These are phyloP conservation scores for Ceratobasidium sp. DNA, from an alignment of 1,284 basidiomycete genomes.

Conservation along the genomic window DNA sequence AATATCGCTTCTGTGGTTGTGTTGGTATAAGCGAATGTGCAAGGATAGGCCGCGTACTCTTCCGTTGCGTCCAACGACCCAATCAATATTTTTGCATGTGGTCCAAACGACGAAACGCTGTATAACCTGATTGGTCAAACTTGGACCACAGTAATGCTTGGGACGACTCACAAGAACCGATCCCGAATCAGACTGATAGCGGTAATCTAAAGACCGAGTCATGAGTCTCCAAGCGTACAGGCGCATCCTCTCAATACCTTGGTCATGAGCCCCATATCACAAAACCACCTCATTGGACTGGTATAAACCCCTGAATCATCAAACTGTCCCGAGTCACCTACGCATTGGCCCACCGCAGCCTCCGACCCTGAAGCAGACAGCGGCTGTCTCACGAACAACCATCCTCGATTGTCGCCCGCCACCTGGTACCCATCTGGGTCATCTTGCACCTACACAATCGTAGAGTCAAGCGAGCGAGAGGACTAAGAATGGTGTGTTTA, in stretches of 20 bases:
- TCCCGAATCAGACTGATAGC: slow-evolving; percentile 37
- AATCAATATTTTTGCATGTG: slow-evolving; percentile 40
- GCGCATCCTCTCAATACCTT: slow-evolving; percentile 19
- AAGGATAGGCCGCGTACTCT: slow-evolving; percentile 4
- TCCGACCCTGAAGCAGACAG: not conserved
- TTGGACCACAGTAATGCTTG: not conserved
- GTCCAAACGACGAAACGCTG: slow-evolving; percentile 41
- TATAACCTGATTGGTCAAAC: not conserved
- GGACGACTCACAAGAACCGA: slow-evolving; percentile 24
- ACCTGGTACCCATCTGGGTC: slow-evolving; percentile 40
- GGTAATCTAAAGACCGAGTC: slow-evolving; percentile 20
- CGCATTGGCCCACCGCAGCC: not conserved
- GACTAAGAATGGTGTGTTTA: not conserved
- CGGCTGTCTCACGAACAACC: slow-evolving; percentile 37
- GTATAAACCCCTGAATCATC: slow-evolving; percentile 36
- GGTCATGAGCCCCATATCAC: slow-evolving; percentile 44
- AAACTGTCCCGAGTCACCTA: not conserved
- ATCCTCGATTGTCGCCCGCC: slow-evolving; percentile 42
- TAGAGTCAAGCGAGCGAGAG: not conserved
- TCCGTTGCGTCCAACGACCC: slow-evolving; percentile 28
- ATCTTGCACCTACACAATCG: not conserved
- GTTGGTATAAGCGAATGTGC: not conserved
- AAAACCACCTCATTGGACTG: slow-evolving; percentile 39
- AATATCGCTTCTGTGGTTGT: slow-evolving; percentile 19
- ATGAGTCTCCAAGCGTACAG: not conserved